Base-by-base conservation (phyloP, 2,329 filamentous ascomycete species). In the Colletotrichum siamense region DNA sequence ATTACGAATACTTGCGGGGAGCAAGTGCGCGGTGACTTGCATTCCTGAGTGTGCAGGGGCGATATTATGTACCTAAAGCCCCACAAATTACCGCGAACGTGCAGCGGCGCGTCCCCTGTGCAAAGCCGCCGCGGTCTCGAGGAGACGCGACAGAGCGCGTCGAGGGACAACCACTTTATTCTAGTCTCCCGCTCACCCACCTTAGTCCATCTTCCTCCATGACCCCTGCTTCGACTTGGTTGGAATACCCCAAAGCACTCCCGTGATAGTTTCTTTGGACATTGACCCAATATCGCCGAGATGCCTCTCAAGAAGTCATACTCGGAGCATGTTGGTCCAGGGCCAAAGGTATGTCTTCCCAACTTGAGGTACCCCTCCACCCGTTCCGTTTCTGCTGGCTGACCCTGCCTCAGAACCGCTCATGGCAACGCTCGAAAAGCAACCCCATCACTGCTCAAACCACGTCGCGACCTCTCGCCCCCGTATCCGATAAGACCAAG, bases 401-500 rank as follows among this genome's bases (percentile, higher is more conserved):
- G n/a, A 71, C 44, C 24, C 13, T 52, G 10, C 34, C n/a, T 44
- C 75, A 87, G 82, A 83, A 86, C 52, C 84, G 85, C 73, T 83
- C 84, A 66, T 92, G 90, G 91, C 87, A 89, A 79, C 87, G 90
- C 79, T 88, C 89, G 34, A 89, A 87, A 79, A 91, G 88, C 81
- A 86, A 91, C 80, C 87, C 89, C 7, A 81, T 85, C 62, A 83
- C 83, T 55, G 79, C 81, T 62, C 81, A 85, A 72, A 82, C 82
- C 24, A 83, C 83, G 83, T 80, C 39, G 69, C 84, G 13, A 85
- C 82, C 87, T 52, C 82, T 89, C 8, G 85, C 87, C 36, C 88
- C 89, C 22, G 86, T 92, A 15, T 93, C 92, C 52, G 87, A 90
- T 36, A 86, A 86, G 10, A 92, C 92, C 13, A 93, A 91, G 81